phyloP scores from a whole-genome alignment of 2,329 filamentous ascomycete species.

The Diaporthe citriasiana region DNA sequence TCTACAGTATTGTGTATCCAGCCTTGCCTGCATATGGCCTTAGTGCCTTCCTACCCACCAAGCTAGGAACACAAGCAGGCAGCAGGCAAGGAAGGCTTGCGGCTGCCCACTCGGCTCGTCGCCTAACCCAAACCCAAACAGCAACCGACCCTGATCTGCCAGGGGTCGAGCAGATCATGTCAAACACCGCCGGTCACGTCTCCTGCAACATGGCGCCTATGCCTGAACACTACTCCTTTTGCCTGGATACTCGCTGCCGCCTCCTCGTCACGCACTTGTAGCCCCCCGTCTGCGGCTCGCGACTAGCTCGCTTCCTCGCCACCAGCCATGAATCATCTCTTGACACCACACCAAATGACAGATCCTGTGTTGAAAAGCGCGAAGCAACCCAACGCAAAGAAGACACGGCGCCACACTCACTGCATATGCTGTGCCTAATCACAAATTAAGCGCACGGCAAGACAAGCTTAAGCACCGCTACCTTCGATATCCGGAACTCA shows the following conservation, averaged over 20 bases:
- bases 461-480: slow-evolving; percentile 6
- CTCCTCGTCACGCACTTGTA: slow-evolving; percentile 11
- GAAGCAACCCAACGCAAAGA: neutral
- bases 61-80: neutral
- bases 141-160: slow-evolving; percentile 6
- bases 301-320: neutral
- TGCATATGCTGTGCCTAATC: neutral
- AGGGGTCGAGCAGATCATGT: slow-evolving; percentile 28
- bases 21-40: neutral
- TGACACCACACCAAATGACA: neutral
- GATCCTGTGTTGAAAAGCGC: neutral
- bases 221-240: neutral
- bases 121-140: neutral
- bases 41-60: neutral
- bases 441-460: slow-evolving; percentile 18
- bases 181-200: slow-evolving; percentile 16
- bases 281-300: neutral
- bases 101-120: slow-evolving; percentile 6
- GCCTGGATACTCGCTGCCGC: neutral
- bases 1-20: neutral
- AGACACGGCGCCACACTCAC: neutral
- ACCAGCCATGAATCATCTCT: neutral
- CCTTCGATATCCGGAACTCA: slow-evolving; percentile 26
- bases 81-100: neutral
- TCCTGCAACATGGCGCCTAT: slow-evolving; percentile 16